These are phyloP conservation scores for Flaveria trinervia DNA, from an alignment of 129 eudicot genomes.

Conservation along the genomic window DNA sequence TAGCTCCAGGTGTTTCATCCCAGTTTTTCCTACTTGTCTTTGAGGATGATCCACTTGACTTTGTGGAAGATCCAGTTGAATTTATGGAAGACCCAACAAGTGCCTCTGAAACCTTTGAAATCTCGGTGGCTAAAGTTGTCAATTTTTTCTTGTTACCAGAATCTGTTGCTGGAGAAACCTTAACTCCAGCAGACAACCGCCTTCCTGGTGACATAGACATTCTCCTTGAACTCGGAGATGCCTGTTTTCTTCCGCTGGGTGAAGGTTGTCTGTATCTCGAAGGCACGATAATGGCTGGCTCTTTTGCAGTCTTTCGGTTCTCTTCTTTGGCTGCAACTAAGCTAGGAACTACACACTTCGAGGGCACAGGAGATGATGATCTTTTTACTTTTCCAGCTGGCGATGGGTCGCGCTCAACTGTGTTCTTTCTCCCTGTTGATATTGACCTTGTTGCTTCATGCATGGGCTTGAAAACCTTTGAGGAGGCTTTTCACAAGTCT, in stretches of 20 bases:
- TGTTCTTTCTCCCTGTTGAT: constrained; percentile 59
- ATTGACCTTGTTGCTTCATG: constrained; percentile 52
- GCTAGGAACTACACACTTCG: constrained; percentile 96
- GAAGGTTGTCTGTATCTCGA: constrained; percentile 96
- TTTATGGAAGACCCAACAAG: constrained; percentile 60
- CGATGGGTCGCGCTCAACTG: constrained; percentile 79
- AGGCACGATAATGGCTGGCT: constrained; percentile 84
- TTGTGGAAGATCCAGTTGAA: constrained; percentile 50
- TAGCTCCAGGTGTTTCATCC: constrained; percentile 68
- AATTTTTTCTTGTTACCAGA: constrained; percentile 74
- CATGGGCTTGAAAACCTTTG: constrained; percentile 86
- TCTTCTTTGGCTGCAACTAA: constrained; percentile 88
- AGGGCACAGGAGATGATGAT: constrained; percentile 91
- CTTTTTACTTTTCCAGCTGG: constrained; percentile 74
- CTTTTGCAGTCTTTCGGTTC: constrained; percentile 67
- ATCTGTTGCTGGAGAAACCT: constrained; percentile 63
- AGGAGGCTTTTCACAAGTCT: constrained; percentile 39
- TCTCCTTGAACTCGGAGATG: constrained; percentile 68
- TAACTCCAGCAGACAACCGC: constrained; percentile 74
- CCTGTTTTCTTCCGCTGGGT: constrained; percentile 66
- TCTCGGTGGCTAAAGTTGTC: constrained; percentile 63
- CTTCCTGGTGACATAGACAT: constrained; percentile 92
- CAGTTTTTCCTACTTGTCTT: constrained; percentile 77
- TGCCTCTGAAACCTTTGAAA: constrained; percentile 70
- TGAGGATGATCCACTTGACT: constrained; percentile 8